A percentile compares a stretch with the other conserved stretches of the same genome.
phyloP scores from a whole-genome alignment of 2,329 filamentous ascomycete species.

The Talaromyces atroroseus region DNA sequence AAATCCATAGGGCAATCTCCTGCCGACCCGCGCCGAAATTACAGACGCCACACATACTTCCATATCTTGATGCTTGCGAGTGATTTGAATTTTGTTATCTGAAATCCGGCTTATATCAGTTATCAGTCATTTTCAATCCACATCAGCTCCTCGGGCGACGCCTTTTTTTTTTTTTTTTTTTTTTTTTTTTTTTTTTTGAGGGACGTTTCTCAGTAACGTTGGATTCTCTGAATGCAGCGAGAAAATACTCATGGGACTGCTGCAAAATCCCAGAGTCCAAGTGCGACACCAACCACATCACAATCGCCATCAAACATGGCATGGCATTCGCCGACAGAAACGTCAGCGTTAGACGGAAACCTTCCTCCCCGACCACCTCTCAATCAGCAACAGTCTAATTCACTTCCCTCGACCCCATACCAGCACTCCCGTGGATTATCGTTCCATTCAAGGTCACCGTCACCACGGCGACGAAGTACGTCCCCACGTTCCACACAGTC shows the following conservation, averaged over 20 bases:
- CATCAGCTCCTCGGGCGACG: constrained; percentile 14
- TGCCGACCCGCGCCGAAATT: background rate
- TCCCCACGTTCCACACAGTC: constrained; percentile 88
- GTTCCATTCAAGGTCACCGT: constrained; percentile 72
- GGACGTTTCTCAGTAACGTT: constrained; percentile 27
- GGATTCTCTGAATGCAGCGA: constrained; percentile 38
- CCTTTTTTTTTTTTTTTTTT: no score
- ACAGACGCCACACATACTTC: background rate
- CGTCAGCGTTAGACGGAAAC: constrained; percentile 28
- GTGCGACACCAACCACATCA: constrained; percentile 40
- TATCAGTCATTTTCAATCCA: constrained; percentile 2
- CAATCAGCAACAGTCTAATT: constrained; percentile 68
- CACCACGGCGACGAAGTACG: constrained; percentile 69
- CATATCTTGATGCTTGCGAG: background rate
- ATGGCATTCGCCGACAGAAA: constrained; percentile 30
- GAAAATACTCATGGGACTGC: constrained; percentile 38
- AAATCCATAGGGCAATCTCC: background rate
- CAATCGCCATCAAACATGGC: constrained; percentile 37
- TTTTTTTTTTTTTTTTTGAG: no score
- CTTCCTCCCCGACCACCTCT: constrained; percentile 45
- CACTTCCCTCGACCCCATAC: constrained; percentile 87
- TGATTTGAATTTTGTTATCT: constrained; percentile 2
- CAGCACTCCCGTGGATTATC: constrained; percentile 80
- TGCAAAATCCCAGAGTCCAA: constrained; percentile 31
- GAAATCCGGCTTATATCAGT: background rate